Conservation (phyloP, 768 basidiomycete species). For the Trametes coccinea region DNA sequence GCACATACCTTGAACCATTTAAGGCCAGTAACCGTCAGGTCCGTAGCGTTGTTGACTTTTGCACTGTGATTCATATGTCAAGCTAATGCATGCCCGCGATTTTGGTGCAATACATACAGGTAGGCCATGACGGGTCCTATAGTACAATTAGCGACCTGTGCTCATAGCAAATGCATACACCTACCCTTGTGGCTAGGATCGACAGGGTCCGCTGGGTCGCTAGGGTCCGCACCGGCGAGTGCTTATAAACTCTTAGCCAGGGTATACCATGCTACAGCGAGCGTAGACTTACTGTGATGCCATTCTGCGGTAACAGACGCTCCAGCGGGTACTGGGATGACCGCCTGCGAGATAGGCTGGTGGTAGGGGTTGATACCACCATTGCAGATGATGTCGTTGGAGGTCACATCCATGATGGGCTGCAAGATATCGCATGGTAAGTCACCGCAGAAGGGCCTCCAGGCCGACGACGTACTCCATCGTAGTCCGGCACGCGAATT, state of each 20-base stretch:
- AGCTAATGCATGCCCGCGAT: neutral
- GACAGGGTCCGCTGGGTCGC: conserved; percentile 50
- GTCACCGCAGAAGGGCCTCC: fast-evolving
- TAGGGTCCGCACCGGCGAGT: conserved; percentile 43
- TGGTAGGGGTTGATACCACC: conserved; percentile 59
- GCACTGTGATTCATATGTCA: conserved; percentile 37
- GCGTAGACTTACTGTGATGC: conserved; percentile 40
- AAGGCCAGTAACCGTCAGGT: conserved; percentile 46
- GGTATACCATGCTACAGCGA: neutral
- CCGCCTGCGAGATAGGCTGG: conserved; percentile 43
- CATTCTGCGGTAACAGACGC: conserved; percentile 53
- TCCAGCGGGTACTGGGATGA: conserved; percentile 55
- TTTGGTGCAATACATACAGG: conserved; percentile 1
- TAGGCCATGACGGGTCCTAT: conserved; percentile 19
- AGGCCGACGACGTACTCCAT: conserved; percentile 41
- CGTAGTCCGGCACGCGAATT: conserved; percentile 48
- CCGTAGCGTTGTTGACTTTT: conserved; percentile 45
- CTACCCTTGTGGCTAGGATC: conserved; percentile 54
- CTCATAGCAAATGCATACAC: conserved; percentile 11
- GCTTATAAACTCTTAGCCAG: conserved; percentile 2
- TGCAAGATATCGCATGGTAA: conserved; percentile 20
- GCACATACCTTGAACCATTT: conserved; percentile 46
- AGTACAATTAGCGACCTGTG: neutral
- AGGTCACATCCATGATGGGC: conserved; percentile 59
- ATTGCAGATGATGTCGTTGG: conserved; percentile 58